Evolutionary conservation across 257 asterid genomes (phyloP).

Genomic region (Ilex asprella): DNA sequence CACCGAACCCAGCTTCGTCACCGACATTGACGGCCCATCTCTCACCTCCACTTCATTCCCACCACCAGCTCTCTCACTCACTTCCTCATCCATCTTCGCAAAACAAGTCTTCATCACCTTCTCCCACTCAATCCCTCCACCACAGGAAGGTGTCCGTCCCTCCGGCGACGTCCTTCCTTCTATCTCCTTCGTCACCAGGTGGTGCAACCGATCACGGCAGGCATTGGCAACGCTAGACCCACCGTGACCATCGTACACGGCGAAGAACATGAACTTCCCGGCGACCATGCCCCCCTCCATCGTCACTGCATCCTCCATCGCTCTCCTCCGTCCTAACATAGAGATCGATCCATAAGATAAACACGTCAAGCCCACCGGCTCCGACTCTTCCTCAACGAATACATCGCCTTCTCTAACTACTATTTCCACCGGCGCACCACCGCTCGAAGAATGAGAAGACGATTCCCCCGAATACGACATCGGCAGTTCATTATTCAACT

Average conservation of each 20-base stretch:
- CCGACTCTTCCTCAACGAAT: background rate
- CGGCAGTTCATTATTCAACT: background rate
- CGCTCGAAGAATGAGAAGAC: background rate
- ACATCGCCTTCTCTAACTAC: background rate
- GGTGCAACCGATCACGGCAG: conserved; percentile 41
- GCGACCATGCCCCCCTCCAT: conserved; percentile 16
- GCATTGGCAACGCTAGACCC: conserved; percentile 34
- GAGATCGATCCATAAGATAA: conserved; percentile 32
- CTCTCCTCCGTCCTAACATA: conserved; percentile 52
- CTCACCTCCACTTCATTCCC: background rate
- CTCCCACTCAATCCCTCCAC: conserved; percentile 27
- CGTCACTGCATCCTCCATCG: conserved; percentile 47
- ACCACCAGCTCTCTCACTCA: background rate
- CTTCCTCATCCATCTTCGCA: conserved; percentile 33
- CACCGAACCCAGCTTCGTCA: conserved; percentile 7
- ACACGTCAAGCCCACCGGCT: background rate
- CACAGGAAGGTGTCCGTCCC: conserved; percentile 16
- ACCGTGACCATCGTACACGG: conserved; percentile 53
- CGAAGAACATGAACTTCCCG: conserved; percentile 38
- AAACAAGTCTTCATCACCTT: conserved; percentile 35
- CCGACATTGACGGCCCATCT: background rate
- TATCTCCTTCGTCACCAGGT: too few species aligned
- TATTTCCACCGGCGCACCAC: background rate
- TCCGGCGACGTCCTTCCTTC: conserved; percentile 13
- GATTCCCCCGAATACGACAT: background rate